Evolutionary conservation across 2,329 filamentous ascomycete species (phyloP), one percentile per base, ranked within the genome.

Genomic region (Cladophialophora chaetospira): DNA sequence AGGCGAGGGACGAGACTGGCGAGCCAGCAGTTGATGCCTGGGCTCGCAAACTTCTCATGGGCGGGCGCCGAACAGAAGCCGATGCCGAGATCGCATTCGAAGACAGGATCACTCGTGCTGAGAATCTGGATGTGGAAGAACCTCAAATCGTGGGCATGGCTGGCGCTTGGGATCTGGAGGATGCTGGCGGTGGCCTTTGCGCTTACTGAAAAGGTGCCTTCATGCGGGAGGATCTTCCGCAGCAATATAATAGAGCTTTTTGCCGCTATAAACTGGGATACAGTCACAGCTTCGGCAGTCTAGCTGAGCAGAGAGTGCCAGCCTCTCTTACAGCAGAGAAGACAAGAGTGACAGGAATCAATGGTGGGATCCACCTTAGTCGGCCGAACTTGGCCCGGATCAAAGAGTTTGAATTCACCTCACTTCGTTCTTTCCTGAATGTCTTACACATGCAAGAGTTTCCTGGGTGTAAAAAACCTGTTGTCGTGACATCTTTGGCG

Each of bases 1-100:
- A 99, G 74, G 94, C 94, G 3, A 82, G 94, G 25, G 92, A 99
- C 68, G 94, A 99, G 79, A 99, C 94, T 0, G 89, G 90, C 13
- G 93, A 97, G 72, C 91, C 91, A 1, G 91, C 92, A 1, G 87
- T 97, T 46, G 83, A 86, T 66, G 77, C 77, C 1, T 87, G 84
- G 84, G 83, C 83, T 11, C 74, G 78, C 49, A 73, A 82, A 21
- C 65, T 87, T 38, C 73, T 87, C 19, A 83, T 77, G 61, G 82
- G 81, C 54, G 79, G 77, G 0, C 75, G 75, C 54, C 61, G 36
- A 67, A 72, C 29, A 31, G 73, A 74, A 43, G 78, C 78, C 57
- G 77, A 68, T 49, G 58, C 80, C 1, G 76, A 79, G 57, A 73
- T 85, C 19, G 60, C 54, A 11, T 40, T 50, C 19, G 58, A 66